Conservation (phyloP, 805 yeast genomes). For the Blastobotrys attinorum region DNA sequence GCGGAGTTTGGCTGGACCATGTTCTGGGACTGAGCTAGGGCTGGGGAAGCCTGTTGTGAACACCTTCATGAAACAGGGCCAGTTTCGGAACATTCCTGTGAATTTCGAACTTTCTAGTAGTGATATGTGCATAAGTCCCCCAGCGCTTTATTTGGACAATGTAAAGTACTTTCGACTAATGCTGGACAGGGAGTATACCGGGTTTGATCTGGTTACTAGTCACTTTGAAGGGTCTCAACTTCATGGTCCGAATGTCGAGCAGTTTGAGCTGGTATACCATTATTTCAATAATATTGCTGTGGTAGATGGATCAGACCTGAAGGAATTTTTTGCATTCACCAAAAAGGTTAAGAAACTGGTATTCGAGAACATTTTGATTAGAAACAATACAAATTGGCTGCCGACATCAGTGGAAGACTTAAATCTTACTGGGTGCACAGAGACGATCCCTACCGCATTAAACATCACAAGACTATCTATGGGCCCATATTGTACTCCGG, state of each 20-base stretch:
- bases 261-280: not conserved
- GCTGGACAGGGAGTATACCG: not conserved
- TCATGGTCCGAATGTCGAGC: no score
- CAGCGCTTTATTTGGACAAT: not conserved
- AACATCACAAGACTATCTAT: not conserved
- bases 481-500: not conserved
- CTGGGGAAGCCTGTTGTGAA: no score
- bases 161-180: not conserved
- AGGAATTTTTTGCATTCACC: not conserved
- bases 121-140: not conserved
- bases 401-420: not conserved
- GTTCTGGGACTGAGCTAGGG: no score
- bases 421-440: no score
- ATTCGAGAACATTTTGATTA: not conserved
- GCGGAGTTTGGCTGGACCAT: no score
- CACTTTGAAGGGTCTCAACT: no score
- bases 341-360: not conserved
- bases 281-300: not conserved
- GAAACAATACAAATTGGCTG: not conserved
- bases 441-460: no score
- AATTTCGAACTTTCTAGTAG: not conserved
- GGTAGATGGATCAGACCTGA: not conserved
- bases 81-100: not conserved
- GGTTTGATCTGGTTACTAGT: no score
- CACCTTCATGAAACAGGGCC: no score